Evolutionary conservation across 495 filamentous ascomycete genomes (phyloP), one percentile per base, ranked within the genome.

Genomic region (Cercophora newfieldiana): DNA sequence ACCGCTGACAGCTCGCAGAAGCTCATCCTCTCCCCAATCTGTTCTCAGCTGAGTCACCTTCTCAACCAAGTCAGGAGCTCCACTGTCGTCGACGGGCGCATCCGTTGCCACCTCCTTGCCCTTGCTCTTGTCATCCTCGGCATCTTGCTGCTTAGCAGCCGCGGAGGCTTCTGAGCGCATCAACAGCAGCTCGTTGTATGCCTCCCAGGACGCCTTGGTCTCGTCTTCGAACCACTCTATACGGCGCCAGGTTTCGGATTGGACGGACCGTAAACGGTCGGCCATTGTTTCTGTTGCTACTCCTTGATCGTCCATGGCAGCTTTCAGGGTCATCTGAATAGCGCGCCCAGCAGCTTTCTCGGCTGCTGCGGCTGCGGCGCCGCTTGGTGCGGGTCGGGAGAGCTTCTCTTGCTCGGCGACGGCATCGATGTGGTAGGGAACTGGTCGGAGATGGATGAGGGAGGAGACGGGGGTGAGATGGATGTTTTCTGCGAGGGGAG

Each of bases 291-390:
- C 81, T 8, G 79, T 77, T 18, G 71, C 64, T 1, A 74, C 63
- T 29, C 76, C 78, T 26, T 77, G 79, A 59, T 70, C 70, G 70
- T 77, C 76, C 51, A 76, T 71, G 50, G 77, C 77, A 18, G 79
- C 78, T 61, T 83, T 83, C 66, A 83, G 80, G 18, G 80, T 79
- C 81, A 83, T 83, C 72, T 82, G 80, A 70, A 83, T 83, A 7
- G 81, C 81, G 51, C 79, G 78, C 18, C 68, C 77, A 8, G 61
- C 69, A 0, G 61, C 26, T 18, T 68, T 65, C n/a, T 66, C 65
- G 28, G 60, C 63, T 6, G 67, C 66, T 16, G 53, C 71, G 26
- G 44, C 67, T 16, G 63, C 68, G 49, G 57, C 48, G 7, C 50
- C 72, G 55, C 56, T 68, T 16, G 71, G 63, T 56, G 64, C 56